Conservation (phyloP, 495 filamentous ascomycete species). For the Penicillium ucsense region DNA sequence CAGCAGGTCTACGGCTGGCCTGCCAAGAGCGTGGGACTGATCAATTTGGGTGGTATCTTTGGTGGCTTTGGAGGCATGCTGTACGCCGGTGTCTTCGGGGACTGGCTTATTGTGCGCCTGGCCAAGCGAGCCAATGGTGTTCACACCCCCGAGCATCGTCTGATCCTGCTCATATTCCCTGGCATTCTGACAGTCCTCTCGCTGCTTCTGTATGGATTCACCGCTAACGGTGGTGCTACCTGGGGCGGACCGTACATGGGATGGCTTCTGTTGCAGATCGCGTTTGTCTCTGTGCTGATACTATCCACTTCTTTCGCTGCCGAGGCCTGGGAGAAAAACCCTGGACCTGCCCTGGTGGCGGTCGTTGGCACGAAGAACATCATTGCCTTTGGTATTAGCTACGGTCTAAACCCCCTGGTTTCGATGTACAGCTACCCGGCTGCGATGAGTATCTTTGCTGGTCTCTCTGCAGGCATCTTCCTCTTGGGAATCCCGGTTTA, state of each 20-base stretch:
- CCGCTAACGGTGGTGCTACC: conserved; percentile 15
- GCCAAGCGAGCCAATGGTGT: conserved; percentile 24
- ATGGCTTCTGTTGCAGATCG: conserved; percentile 27
- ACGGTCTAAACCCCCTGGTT: conserved; percentile 25
- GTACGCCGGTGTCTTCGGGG: conserved; percentile 24
- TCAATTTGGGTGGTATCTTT: conserved; percentile 26
- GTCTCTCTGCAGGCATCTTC: conserved; percentile 17
- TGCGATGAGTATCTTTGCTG: conserved; percentile 23
- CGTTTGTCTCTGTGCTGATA: conserved; percentile 29
- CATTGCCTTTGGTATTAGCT: conserved; percentile 26
- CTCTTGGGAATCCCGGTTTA: conserved; percentile 25
- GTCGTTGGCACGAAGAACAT: conserved; percentile 33
- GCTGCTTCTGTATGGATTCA: conserved; percentile 27
- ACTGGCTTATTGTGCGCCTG: conserved; percentile 23
- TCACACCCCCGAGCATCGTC: conserved; percentile 25
- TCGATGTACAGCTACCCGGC: conserved; percentile 18
- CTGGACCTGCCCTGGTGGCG: conserved; percentile 28
- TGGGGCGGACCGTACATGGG: conserved; percentile 32
- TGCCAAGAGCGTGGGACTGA: conserved; percentile 21
- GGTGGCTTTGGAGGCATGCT: conserved; percentile 30
- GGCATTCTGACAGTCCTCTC: conserved; percentile 19
- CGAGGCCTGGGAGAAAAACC: conserved; percentile 31
- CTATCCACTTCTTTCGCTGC: conserved; percentile 26
- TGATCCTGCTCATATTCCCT: conserved; percentile 26
- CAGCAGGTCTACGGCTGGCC: conserved; percentile 21